phyloP scores from a whole-genome alignment of 2,329 filamentous ascomycete species.

The Moelleriella libera region DNA sequence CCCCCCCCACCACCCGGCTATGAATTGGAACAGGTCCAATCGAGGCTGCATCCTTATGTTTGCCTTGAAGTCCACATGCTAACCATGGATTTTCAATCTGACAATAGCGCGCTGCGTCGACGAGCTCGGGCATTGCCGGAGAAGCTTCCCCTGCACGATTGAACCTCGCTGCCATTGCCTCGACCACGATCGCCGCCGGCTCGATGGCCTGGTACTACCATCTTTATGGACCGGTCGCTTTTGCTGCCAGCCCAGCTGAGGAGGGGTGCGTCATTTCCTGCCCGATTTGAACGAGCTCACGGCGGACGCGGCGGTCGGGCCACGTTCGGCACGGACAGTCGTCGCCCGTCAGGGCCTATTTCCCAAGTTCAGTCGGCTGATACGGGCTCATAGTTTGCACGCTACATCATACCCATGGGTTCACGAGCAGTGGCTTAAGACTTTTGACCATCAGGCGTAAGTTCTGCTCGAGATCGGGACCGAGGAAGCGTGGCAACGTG shows the following conservation, averaged over 20 bases:
- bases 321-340: slow-evolving; percentile 20
- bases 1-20: neutral
- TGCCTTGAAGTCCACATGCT: too few species aligned
- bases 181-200: slow-evolving; percentile 74
- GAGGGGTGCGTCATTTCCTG: slow-evolving; percentile 68
- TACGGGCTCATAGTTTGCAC: slow-evolving; percentile 54
- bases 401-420: slow-evolving; percentile 90
- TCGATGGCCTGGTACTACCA: slow-evolving; percentile 96
- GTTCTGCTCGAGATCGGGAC: slow-evolving; percentile 15
- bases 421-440: slow-evolving; percentile 82
- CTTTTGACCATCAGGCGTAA: slow-evolving; percentile 94
- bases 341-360: slow-evolving; percentile 5
- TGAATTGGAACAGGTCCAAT: too few species aligned
- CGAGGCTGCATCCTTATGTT: too few species aligned
- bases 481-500: neutral
- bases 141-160: slow-evolving; percentile 62
- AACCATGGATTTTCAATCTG: slow-evolving; percentile 7
- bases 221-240: slow-evolving; percentile 76
- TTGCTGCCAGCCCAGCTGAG: slow-evolving; percentile 86
- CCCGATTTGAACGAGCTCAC: neutral
- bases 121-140: slow-evolving; percentile 58
- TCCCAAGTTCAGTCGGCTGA: neutral
- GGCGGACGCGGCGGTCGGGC: neutral
- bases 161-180: slow-evolving; percentile 75
- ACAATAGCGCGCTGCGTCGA: slow-evolving; percentile 51